phyloP scores from a whole-genome alignment of 495 filamentous ascomycete genomes.

The Apiosordaria backusii region DNA sequence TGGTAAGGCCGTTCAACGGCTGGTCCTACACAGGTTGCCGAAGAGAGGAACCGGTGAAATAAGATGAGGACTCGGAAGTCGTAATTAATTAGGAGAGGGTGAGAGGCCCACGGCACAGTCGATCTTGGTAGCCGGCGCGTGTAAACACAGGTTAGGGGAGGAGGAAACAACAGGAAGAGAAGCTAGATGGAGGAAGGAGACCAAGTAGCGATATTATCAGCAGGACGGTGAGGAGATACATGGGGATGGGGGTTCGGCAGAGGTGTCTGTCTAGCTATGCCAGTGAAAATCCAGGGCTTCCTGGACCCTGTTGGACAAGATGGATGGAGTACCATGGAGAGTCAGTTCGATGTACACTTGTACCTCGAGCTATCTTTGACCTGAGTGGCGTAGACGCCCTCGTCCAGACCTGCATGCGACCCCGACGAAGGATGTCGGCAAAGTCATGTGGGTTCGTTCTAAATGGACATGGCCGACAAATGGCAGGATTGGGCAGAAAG shows the following conservation, averaged over 20 bases:
- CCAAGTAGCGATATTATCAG: conserved; percentile 23
- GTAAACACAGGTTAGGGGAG: no score
- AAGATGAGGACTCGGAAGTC: neutral
- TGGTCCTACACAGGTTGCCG: conserved; percentile 3
- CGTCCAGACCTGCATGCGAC: conserved; percentile 11
- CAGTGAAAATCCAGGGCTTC: conserved; percentile 7
- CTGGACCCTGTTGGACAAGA: conserved; percentile 8
- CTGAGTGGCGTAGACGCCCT: conserved; percentile 17
- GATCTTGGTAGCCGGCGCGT: no score
- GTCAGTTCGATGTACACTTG: conserved; percentile 1
- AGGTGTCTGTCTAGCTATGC: conserved; percentile 19
- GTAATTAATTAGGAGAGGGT: conserved; percentile 14
- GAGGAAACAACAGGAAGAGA: conserved; percentile 1
- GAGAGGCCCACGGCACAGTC: conserved; percentile 1
- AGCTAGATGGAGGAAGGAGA: neutral
- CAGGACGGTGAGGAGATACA: conserved; percentile 13
- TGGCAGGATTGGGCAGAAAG: conserved; percentile 23
- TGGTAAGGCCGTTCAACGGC: conserved; percentile 14
- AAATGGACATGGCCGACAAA: conserved; percentile 7
- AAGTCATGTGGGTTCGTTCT: conserved; percentile 18
- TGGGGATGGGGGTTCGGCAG: conserved; percentile 11
- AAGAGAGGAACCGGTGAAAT: conserved; percentile 14
- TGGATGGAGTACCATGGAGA: conserved; percentile 6
- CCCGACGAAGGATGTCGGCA: conserved; percentile 14
- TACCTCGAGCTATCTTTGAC: conserved; percentile 1